Base-by-base conservation (phyloP, 768 basidiomycete species). In the Rhizopogon roseolus region DNA sequence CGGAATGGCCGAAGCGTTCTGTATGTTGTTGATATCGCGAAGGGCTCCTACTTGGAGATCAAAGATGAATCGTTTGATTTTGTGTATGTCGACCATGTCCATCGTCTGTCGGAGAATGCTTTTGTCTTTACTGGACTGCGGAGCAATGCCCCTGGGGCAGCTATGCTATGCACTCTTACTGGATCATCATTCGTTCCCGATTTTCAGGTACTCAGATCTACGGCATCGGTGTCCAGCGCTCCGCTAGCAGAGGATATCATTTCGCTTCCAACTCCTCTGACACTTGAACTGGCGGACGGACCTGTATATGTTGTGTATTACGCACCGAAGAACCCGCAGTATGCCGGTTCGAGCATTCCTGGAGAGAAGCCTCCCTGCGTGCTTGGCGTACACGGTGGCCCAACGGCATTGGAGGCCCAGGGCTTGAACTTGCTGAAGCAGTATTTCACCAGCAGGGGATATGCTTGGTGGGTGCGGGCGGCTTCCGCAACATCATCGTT, bases 361-460 rank as follows among this genome's bases (percentile, higher is more conserved):
- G 75, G 69, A 5, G 84, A 87, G 63, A 76, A 73, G 45, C 90
- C 89, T 0, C 90, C 90, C 1, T 82, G 81, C 45, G 71, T 90
- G 9, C 62, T 88, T 0, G 59, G 71, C 28, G 77, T 81, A 1
- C 90, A 91, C 57, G 90, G 89, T 1, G 88, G 90, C 0, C 90
- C 89, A 0, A 90, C 87, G 0, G 65, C 54, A 0, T 62, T 73
- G 8, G 69, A 73, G 2, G 16, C 54, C 1, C 81, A 84, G 46
- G 76, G 71, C 0, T 62, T 90, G 25, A 66, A 68, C 17, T 81
- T 81, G 80, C 62, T 55, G 8, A 78, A 73, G 52, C 82, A 85
- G 60, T 90, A 74, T 59, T 89, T 81, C 56, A 88, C 86, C 0
- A 80, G 78, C 19, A 76, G 86, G 6, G 86, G 87, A 17, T 90